Evolutionary conservation across 352 stramenopile species (phyloP).

Genomic region (Phytophthora foliorum): DNA sequence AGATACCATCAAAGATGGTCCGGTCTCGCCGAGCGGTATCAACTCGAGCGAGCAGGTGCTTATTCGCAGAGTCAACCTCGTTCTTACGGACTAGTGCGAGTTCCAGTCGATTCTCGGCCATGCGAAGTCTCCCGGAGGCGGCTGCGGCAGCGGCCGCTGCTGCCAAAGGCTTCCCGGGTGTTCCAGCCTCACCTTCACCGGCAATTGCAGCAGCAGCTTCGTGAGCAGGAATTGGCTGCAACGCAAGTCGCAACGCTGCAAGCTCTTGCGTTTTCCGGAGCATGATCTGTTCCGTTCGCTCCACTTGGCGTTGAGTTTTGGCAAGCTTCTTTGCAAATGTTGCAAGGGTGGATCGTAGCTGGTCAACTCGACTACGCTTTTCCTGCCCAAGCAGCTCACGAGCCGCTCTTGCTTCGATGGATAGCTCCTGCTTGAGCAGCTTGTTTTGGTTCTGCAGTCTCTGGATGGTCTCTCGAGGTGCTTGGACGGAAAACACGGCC

Average conservation of each 20-base stretch:
- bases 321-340: slow-evolving; percentile 64
- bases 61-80: slow-evolving; percentile 86
- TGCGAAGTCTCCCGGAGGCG: slow-evolving; percentile 55
- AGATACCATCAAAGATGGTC: slow-evolving; percentile 85
- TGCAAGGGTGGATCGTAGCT: slow-evolving; percentile 61
- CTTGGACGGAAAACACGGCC: slow-evolving; percentile 66
- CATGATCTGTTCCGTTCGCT: slow-evolving; percentile 59
- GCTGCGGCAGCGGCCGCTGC: slow-evolving; percentile 53
- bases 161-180: slow-evolving; percentile 31
- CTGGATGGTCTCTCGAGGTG: slow-evolving; percentile 77
- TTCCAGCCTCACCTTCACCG: slow-evolving; percentile 19
- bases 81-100: slow-evolving; percentile 84
- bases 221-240: slow-evolving; percentile 35
- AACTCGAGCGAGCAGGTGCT: slow-evolving; percentile 75
- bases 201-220: slow-evolving; percentile 22
- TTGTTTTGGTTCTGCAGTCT: slow-evolving; percentile 82
- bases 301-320: slow-evolving; percentile 48
- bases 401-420: slow-evolving; percentile 73
- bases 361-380: slow-evolving; percentile 64
- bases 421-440: slow-evolving; percentile 76
- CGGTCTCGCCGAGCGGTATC: slow-evolving; percentile 76
- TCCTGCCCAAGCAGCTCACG: slow-evolving; percentile 60
- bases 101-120: slow-evolving; percentile 80
- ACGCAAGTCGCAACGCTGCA: slow-evolving; percentile 39
- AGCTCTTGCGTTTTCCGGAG: slow-evolving; percentile 60